These are phyloP conservation scores for Inonotus obliquus DNA, from an alignment of 1,284 basidiomycete species.

Conservation along the genomic window DNA sequence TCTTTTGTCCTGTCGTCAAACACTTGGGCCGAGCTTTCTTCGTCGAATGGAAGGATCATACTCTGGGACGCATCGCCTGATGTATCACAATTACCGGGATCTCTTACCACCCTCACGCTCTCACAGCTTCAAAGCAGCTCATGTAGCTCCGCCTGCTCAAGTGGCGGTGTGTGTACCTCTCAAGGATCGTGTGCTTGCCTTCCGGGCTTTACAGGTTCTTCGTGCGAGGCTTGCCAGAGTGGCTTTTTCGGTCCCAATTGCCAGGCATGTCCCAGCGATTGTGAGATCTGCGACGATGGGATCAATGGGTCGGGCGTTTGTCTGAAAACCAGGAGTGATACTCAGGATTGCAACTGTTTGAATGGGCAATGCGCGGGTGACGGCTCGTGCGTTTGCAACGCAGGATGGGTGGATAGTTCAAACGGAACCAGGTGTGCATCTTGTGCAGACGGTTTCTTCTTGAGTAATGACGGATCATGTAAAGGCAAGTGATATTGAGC, in stretches of 20 bases:
- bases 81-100: slow-evolving; percentile 61
- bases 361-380: slow-evolving; percentile 68
- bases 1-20: slow-evolving; percentile 62
- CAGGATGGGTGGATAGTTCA: slow-evolving; percentile 65
- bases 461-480: slow-evolving; percentile 64
- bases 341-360: slow-evolving; percentile 68
- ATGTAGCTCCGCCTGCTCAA: slow-evolving; percentile 69
- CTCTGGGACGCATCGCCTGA: slow-evolving; percentile 80
- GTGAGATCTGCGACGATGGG: slow-evolving; percentile 69
- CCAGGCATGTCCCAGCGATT: slow-evolving; percentile 60
- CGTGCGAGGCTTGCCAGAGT: slow-evolving; percentile 68
- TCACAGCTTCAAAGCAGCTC: slow-evolving; percentile 60
- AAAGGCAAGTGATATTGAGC: slow-evolving; percentile 44
- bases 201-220: slow-evolving; percentile 66
- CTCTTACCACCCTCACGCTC: slow-evolving; percentile 56
- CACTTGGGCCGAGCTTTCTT: slow-evolving; percentile 60
- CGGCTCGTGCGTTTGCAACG: slow-evolving; percentile 68
- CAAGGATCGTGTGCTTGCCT: slow-evolving; percentile 68
- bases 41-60: slow-evolving; percentile 48
- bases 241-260: slow-evolving; percentile 73
- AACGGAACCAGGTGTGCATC: slow-evolving; percentile 72
- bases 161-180: slow-evolving; percentile 61
- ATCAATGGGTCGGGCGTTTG: slow-evolving; percentile 70
- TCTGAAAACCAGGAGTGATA: slow-evolving; percentile 43
- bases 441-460: slow-evolving; percentile 72